These are phyloP conservation scores for Saccharomycopsis fermentans DNA, from an alignment of 805 yeast species.

Conservation along the genomic window DNA sequence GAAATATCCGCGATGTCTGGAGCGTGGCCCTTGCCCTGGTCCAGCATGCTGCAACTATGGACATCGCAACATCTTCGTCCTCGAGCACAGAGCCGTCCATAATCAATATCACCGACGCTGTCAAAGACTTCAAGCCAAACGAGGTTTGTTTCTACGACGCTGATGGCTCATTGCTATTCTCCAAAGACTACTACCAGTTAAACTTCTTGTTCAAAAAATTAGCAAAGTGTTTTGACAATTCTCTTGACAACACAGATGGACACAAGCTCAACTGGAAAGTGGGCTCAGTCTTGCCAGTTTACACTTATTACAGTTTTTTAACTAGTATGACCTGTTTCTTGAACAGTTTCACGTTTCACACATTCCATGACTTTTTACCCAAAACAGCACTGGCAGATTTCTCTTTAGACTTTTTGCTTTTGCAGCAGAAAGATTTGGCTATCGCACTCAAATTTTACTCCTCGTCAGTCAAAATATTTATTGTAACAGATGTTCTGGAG, in stretches of 20 bases:
- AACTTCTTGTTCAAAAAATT: slow-evolving; percentile 4
- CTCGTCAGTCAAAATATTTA: neutral
- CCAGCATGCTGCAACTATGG: neutral
- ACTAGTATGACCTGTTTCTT: slow-evolving; percentile 15
- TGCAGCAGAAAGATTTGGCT: neutral
- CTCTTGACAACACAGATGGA: neutral
- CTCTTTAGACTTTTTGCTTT: slow-evolving; percentile 4
- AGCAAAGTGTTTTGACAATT: neutral
- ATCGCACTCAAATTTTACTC: slow-evolving; percentile 5
- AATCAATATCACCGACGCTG: neutral
- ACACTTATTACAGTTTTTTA: slow-evolving; percentile 7
- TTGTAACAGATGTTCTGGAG: slow-evolving; percentile 4
- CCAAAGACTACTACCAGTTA: slow-evolving; percentile 2
- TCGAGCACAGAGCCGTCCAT: neutral
- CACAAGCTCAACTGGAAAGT: slow-evolving; percentile 3
- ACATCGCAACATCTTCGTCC: neutral
- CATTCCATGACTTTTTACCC: slow-evolving; percentile 8
- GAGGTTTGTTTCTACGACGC: slow-evolving; percentile 2
- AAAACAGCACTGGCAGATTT: neutral
- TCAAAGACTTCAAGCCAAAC: slow-evolving; percentile 17
- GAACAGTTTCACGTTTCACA: slow-evolving; percentile 12
- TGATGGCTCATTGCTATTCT: slow-evolving; percentile 3
- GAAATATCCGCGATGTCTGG: slow-evolving; percentile 54
- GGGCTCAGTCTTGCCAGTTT: slow-evolving; percentile 10
- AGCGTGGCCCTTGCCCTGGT: slow-evolving; percentile 21